Conservation (phyloP, 1,284 basidiomycete genomes). For the Sporisorium sorghi region DNA sequence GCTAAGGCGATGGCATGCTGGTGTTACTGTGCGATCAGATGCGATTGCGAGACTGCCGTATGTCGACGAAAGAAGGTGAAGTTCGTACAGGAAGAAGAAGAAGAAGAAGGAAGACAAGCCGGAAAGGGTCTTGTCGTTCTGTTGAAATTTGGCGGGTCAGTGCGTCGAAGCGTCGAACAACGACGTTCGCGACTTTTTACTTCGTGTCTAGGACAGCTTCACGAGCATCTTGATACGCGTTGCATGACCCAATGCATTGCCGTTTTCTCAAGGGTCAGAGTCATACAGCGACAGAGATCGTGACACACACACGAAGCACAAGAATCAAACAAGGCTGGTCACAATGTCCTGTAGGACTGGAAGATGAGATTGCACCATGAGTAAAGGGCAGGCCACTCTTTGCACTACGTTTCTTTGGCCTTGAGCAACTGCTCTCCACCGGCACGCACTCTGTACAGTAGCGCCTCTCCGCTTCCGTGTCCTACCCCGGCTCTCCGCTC, state of each 20-base stretch:
- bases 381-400: too few species aligned
- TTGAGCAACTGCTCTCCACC: constrained; percentile 23
- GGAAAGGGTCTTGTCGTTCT: constrained; percentile 19
- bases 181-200: constrained; percentile 8
- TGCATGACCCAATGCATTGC: too few species aligned
- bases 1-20: constrained; percentile 16
- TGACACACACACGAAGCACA: constrained; percentile 1
- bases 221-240: background rate
- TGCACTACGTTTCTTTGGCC: constrained; percentile 13
- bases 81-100: background rate
- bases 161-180: constrained; percentile 15
- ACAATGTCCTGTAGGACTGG: background rate
- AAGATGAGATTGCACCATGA: background rate
- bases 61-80: background rate
- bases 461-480: constrained; percentile 42
- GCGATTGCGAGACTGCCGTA: background rate
- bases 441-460: constrained; percentile 40
- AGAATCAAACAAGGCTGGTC: background rate
- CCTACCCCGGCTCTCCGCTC: constrained; percentile 41
- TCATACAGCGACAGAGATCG: too few species aligned
- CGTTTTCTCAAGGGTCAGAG: too few species aligned
- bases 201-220: background rate
- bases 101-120: background rate
- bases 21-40: background rate
- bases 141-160: constrained; percentile 20